Evolutionary conservation across 2,329 filamentous ascomycete species (phyloP), one percentile per base, ranked within the genome.

Genomic region (Penicillium sp.): DNA sequence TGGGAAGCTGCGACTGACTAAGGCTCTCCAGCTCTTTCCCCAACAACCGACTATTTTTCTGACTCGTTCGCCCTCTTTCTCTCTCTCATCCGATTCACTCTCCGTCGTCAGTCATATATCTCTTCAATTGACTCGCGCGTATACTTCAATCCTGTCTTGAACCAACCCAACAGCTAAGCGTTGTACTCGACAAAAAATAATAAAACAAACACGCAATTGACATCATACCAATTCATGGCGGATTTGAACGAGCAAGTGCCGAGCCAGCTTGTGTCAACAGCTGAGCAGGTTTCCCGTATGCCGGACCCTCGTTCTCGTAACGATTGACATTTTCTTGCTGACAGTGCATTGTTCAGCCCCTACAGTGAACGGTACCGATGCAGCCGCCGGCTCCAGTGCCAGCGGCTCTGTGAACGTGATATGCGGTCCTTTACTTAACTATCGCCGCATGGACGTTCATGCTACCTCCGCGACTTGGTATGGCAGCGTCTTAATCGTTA

Each of bases 401-500:
- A 28, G 50, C 40, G 35, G 28, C 16, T 65, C 66, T 43, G 62
- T 79, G 56, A 70, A 77, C 56, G 69, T 79, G 51, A 65, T 78
- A 33, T 74, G 77, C 70, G 70, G 78, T 64, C 72, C 83, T 67
- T 65, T 79, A 23, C 68, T 79, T 61, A 79, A 79, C 61, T 74
- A 77, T 69, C 67, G 79, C 73, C 68, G 73, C 73, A 70, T 78
- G 77, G 65, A 70, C 55, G 64, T 70, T 48, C 62, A 70, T 40
- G 60, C 60, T 11, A 60, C 66, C 24, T 62, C 68, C 1, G 63
- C 71, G 11, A 64, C 66, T 47, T 97, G 93, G 92, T 79, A 89
- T 65, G 92, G 93, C 57, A 96, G 91, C 70, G 89, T 96, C 7
- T 77, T 97, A 64, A 77, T 97, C 50, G 91, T 97, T 52, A 89